Conservation (phyloP, 768 basidiomycete species). For the Suillus alpinus region DNA sequence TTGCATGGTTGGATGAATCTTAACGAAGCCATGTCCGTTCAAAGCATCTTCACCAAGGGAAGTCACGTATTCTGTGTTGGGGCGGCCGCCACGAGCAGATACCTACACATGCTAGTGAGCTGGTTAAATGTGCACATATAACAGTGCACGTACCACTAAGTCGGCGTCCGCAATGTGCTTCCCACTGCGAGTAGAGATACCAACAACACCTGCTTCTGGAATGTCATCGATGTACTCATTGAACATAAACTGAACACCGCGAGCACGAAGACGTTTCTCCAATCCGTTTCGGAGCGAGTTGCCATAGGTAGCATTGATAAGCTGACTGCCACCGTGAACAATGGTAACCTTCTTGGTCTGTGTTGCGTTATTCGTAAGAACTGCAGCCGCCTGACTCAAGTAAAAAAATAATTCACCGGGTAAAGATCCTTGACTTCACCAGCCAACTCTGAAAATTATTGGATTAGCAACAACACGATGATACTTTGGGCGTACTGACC, state of each 20-base stretch:
- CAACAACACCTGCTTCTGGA: conserved; percentile 34
- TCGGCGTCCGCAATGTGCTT: conserved; percentile 47
- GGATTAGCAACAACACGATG: neutral
- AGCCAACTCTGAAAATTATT: conserved; percentile 33
- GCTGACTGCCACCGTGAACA: conserved; percentile 51
- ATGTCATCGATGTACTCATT: conserved; percentile 50
- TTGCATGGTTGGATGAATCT: conserved; percentile 57
- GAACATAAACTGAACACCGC: conserved; percentile 50
- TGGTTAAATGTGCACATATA: neutral
- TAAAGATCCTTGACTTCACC: conserved; percentile 44
- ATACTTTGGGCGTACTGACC: conserved; percentile 29
- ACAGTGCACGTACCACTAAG: conserved; percentile 46
- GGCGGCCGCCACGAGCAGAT: conserved; percentile 34
- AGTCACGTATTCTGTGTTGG: conserved; percentile 51
- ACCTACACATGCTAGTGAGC: conserved; percentile 16
- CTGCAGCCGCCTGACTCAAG: neutral
- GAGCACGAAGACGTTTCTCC: conserved; percentile 37
- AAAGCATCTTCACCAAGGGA: conserved; percentile 40
- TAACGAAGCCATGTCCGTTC: conserved; percentile 41
- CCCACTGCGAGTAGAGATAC: conserved; percentile 51
- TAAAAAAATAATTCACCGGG: conserved; percentile 28
- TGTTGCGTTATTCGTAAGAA: conserved; percentile 10
- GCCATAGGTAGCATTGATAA: conserved; percentile 58
- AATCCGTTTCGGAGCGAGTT: conserved; percentile 48
- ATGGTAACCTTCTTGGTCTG: conserved; percentile 51